phyloP scores from a whole-genome alignment of 2,329 filamentous ascomycete species.

The Xylariaceae sp. region DNA sequence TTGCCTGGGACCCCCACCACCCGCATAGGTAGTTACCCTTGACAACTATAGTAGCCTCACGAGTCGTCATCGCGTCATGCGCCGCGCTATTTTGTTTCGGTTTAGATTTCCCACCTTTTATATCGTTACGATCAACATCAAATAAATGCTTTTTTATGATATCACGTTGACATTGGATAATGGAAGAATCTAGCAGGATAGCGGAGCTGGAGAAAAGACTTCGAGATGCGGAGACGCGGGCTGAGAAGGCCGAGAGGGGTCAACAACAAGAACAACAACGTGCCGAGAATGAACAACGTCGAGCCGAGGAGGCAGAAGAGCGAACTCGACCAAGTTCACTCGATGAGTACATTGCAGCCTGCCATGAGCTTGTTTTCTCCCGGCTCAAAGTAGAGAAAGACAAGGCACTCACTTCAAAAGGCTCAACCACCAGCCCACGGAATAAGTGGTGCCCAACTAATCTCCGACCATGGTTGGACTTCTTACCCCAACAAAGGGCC shows the following conservation, averaged over 20 bases:
- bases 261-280: not conserved
- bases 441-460: conserved; percentile 27
- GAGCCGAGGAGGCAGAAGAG: conserved; percentile 13
- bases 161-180: not conserved
- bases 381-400: conserved; percentile 25
- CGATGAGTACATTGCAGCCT: conserved; percentile 31
- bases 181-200: not conserved
- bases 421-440: conserved; percentile 28
- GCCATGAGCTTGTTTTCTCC: conserved; percentile 24
- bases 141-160: not conserved
- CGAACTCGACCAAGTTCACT: conserved; percentile 26
- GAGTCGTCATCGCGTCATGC: too few species aligned
- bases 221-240: not conserved
- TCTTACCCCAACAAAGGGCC: conserved; percentile 25
- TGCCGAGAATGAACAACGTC: not conserved
- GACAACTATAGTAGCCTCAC: too few species aligned
- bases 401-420: conserved; percentile 22
- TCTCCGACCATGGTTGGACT: conserved; percentile 29
- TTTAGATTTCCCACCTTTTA: not conserved
- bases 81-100: too few species aligned
- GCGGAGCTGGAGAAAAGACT: not conserved
- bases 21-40: too few species aligned
- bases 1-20: too few species aligned
- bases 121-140: not conserved
- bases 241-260: not conserved